Base-by-base conservation (phyloP, 2,329 filamentous ascomycete genomes). In the Fusarium tanahbumbuense region DNA sequence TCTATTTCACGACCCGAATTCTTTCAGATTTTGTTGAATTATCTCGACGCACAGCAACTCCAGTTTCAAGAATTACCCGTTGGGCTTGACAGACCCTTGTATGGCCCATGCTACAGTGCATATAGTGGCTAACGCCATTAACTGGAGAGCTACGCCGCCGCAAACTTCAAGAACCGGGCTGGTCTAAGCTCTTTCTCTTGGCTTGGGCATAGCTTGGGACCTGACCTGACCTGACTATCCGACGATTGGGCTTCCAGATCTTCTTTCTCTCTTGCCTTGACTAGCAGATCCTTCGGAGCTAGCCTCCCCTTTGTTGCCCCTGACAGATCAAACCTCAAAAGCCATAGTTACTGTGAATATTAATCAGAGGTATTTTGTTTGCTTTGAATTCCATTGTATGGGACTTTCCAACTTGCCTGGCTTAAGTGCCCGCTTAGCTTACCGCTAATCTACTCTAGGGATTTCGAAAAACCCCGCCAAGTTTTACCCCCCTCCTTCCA, bases 391-490 rank as follows among this genome's bases (percentile, higher is more conserved):
- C 23, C 27, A 50, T 37, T n/a, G 55, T 40, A 50, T 40, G 22
- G 27, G 18, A 42, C 32, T 48, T 40, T 56, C 37, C 20, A 46
- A 44, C 41, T 57, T 60, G 42, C 18, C 57, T 48, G 37, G 55
- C 52, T 48, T 55, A 30, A 59, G 41, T 30, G 50, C 37, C 50
- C 18, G 41, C 41, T 50, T 74, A 73, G 54, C 71, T 70, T 65
- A 68, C 63, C 66, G 66, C 71, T 67, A 69, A 65, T 49, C 56
- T 61, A 61, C 56, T 48, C 40, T 41, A 61, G n/a, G 54, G 49
- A 53, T 53, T 53, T 53, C n/a, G 49, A 74, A 65, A 77, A 76
- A 71, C 73, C 76, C 74, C 75, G 74, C 71, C 68, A 75, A 69
- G 65, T 58, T 62, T 60, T 65, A 68, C n/a, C 44, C 45, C 54